These are phyloP conservation scores for Cryoendolithus antarcticus DNA, from an alignment of 2,329 filamentous ascomycete genomes.

Conservation along the genomic window DNA sequence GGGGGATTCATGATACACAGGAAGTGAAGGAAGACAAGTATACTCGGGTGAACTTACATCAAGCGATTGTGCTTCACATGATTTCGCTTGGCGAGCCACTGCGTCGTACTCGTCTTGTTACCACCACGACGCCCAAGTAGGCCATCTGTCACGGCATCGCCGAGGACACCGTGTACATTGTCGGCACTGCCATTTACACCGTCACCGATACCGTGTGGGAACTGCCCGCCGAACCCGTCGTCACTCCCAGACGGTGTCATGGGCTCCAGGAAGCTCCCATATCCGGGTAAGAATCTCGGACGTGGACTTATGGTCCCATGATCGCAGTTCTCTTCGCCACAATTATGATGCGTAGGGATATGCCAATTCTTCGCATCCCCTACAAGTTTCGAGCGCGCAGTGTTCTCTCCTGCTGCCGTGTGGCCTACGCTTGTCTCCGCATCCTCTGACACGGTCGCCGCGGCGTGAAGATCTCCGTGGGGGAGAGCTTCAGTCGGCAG, in stretches of 20 bases:
- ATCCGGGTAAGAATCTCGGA: constrained; percentile 39
- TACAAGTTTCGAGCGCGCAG: constrained; percentile 27
- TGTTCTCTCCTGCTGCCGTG: constrained; percentile 16
- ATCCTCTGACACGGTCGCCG: constrained; percentile 9
- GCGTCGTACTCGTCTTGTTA: constrained; percentile 61
- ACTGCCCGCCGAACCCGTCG: constrained; percentile 27
- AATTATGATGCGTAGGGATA: constrained; percentile 12
- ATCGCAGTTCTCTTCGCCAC: constrained; percentile 38
- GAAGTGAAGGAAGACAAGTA: constrained; percentile 2
- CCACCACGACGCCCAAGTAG: constrained; percentile 31
- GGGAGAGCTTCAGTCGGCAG: too few species aligned
- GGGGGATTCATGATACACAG: constrained; percentile 1
- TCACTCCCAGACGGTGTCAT: constrained; percentile 15
- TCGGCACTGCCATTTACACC: constrained; percentile 18
- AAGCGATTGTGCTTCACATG: constrained; percentile 59
- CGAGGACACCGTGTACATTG: constrained; percentile 27
- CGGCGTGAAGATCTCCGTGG: constrained; percentile 4
- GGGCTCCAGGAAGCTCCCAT: constrained; percentile 31
- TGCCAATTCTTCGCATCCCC: constrained; percentile 19
- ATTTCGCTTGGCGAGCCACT: constrained; percentile 57
- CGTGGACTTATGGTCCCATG: constrained; percentile 69
- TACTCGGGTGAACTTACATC: constrained; percentile 47
- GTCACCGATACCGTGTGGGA: constrained; percentile 21
- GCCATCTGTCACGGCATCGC: constrained; percentile 32
- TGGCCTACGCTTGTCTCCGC: constrained; percentile 10